Evolutionary conservation across 1,139 yeast genomes (phyloP).

Genomic region (Candida pseudocylindracea): DNA sequence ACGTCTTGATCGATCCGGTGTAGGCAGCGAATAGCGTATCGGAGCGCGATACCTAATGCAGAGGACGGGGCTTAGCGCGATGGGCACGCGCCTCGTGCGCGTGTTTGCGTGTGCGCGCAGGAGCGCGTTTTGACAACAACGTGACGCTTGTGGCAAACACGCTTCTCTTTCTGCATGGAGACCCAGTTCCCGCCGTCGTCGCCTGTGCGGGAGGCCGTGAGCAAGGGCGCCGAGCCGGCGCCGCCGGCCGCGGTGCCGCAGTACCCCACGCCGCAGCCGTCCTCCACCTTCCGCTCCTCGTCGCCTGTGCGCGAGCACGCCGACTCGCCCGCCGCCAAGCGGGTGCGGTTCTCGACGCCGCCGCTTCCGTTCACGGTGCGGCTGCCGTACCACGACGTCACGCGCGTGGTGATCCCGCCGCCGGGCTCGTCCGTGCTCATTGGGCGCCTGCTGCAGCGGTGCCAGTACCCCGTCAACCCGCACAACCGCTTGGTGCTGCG

Average conservation of each 20-base stretch:
- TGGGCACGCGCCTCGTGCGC: too few relatives aligned
- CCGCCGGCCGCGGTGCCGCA: slow-evolving; percentile 6
- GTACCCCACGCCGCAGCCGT: slow-evolving; percentile 34
- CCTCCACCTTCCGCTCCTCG: slow-evolving; percentile 24
- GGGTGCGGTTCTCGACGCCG: slow-evolving; percentile 8
- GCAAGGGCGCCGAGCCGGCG: background rate
- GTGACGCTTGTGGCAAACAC: too few relatives aligned
- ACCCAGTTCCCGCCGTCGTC: slow-evolving; percentile 45
- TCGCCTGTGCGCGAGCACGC: slow-evolving; percentile 10
- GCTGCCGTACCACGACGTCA: slow-evolving; percentile 15
- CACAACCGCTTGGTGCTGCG: slow-evolving; percentile 43
- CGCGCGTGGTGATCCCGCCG: slow-evolving; percentile 13
- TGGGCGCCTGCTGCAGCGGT: slow-evolving; percentile 45
- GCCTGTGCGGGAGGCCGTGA: slow-evolving; percentile 19
- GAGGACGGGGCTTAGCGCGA: too few relatives aligned
- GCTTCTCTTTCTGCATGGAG: slow-evolving; percentile 1
- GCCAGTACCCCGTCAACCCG: slow-evolving; percentile 31
- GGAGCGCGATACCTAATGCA: too few relatives aligned
- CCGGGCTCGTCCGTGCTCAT: slow-evolving; percentile 11
- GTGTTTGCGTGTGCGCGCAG: too few relatives aligned
- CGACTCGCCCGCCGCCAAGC: slow-evolving; percentile 1
- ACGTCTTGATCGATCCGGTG: slow-evolving; percentile 9
- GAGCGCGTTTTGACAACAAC: too few relatives aligned
- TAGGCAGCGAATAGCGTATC: background rate
- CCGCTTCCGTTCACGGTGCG: slow-evolving; percentile 11